Base-by-base conservation (phyloP, 2,329 filamentous ascomycete genomes). In the Dothistroma septosporum region DNA sequence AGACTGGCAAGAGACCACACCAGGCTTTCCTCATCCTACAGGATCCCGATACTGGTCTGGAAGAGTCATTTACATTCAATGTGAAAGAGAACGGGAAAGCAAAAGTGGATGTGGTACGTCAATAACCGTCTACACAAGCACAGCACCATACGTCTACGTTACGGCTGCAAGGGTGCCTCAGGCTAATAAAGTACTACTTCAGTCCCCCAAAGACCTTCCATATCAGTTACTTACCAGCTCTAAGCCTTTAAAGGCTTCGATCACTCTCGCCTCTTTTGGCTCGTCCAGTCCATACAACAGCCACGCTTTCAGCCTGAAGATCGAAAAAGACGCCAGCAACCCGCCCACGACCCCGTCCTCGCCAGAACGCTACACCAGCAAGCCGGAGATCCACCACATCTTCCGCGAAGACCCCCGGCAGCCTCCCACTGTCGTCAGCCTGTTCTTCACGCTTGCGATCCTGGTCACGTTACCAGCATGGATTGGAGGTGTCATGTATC, bases 171-270 rank as follows among this genome's bases (percentile, higher is more conserved):
- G 44, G 32, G 21, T 55, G 52, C 44, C 52, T 55, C 52, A 59
- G 58, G 58, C 58, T 60, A 41, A 60, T 41, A 28, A 47, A 28
- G 31, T 31, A 37, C 50, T 21, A 46, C 22, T 55, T 58, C 74
- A 97, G 93, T 85, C 88, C 60, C 90, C 93, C 61, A 93, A 92
- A 79, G 92, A 97, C 71, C 85, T 99, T 62, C 93, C 94, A 22
- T 72, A 87, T 64, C 91, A 96, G 77, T 86, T 97, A 71, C 84
- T 95, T 65, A 80, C 82, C 47, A 82, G 88, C 32, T 75, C 82
- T 53, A 76, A 85, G 58, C 87, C 90, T 1, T 83, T 97, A 71
- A 82, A 87, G 68, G 92, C 91, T n/a, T 89, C 86, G 63, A 78
- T 99, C 49, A 82, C 96, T 53, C 83, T 99, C 67, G 94, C 84